Conservation (phyloP, 164 flowering plant species). For the Tetracentron sinense region DNA sequence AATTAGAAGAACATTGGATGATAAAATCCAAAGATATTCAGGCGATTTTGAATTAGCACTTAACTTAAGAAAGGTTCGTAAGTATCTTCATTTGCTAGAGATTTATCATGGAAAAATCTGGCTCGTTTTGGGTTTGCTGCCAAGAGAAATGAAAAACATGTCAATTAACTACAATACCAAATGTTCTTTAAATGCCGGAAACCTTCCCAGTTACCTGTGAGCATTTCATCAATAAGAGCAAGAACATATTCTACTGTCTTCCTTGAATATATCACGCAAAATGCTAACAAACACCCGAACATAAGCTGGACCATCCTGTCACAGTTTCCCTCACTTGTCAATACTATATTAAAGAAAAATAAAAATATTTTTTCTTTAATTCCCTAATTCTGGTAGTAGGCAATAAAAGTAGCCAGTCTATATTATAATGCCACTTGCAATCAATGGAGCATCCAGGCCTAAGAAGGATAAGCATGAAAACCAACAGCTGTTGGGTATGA, state of each 20-base stretch:
- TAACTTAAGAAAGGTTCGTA: slow-evolving; percentile 92
- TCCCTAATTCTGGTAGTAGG: not conserved
- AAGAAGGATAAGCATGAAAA: too few relatives aligned
- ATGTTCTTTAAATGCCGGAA: not conserved
- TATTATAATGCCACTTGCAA: too few relatives aligned
- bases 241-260: slow-evolving; percentile 95
- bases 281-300: slow-evolving; percentile 79
- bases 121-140: slow-evolving; percentile 91
- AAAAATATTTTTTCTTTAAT: slow-evolving; percentile 1
- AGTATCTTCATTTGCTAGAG: slow-evolving; percentile 74
- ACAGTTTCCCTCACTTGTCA: slow-evolving; percentile 18
- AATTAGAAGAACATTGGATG: not conserved
- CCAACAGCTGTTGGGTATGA: too few relatives aligned
- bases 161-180: slow-evolving; percentile 8
- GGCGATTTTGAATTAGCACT: slow-evolving; percentile 19
- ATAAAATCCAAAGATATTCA: not conserved
- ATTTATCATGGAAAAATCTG: slow-evolving; percentile 81
- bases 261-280: slow-evolving; percentile 76
- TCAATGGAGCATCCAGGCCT: too few relatives aligned
- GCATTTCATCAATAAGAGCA: slow-evolving; percentile 94
- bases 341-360: not conserved
- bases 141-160: slow-evolving; percentile 18
- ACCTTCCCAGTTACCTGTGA: slow-evolving; percentile 55
- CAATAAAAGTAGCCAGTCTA: too few relatives aligned
- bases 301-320: slow-evolving; percentile 97